Evolutionary conservation across 495 filamentous ascomycete genomes (phyloP).

Genomic region (Hypoxylon fuscum): DNA sequence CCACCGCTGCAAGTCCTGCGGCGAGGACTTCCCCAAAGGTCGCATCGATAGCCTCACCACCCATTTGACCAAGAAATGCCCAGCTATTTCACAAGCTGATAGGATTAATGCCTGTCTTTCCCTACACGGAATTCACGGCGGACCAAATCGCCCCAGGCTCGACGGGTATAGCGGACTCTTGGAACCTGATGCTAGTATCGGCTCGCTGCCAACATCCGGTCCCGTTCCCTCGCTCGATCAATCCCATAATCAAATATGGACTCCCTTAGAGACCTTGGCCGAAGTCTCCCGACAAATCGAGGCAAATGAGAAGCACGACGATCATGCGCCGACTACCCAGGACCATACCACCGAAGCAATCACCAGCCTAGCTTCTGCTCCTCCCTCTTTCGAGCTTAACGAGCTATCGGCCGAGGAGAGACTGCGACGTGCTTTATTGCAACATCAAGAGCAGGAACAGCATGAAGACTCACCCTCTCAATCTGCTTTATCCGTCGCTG

Average conservation of each 20-base stretch:
- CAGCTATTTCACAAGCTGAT: constrained; percentile 71
- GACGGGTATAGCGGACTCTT: constrained; percentile 41
- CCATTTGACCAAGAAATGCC: constrained; percentile 84
- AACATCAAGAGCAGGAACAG: too few relatives aligned
- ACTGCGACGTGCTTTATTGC: constrained; percentile 44
- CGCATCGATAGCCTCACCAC: constrained; percentile 79
- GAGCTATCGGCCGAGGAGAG: constrained; percentile 57
- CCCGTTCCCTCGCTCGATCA: constrained; percentile 33
- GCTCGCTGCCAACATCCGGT: constrained; percentile 3
- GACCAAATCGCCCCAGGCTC: constrained; percentile 48
- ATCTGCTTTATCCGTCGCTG: constrained; percentile 52
- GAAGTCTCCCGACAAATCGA: constrained; percentile 81
- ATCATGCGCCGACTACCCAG: constrained; percentile 30
- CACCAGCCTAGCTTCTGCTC: constrained; percentile 29
- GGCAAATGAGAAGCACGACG: constrained; percentile 60
- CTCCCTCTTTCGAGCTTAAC: constrained; percentile 53
- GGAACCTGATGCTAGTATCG: constrained; percentile 34
- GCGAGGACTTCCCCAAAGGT: constrained; percentile 85
- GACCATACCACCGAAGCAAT: constrained; percentile 25
- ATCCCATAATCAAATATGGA: constrained; percentile 65
- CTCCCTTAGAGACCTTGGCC: constrained; percentile 80
- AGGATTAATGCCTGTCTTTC: constrained; percentile 70
- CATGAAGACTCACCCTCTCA: constrained; percentile 41
- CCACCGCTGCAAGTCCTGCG: constrained; percentile 86
- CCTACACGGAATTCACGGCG: constrained; percentile 51